Evolutionary conservation across 805 yeast species (phyloP).

Genomic region (Lipomyces orientalis): DNA sequence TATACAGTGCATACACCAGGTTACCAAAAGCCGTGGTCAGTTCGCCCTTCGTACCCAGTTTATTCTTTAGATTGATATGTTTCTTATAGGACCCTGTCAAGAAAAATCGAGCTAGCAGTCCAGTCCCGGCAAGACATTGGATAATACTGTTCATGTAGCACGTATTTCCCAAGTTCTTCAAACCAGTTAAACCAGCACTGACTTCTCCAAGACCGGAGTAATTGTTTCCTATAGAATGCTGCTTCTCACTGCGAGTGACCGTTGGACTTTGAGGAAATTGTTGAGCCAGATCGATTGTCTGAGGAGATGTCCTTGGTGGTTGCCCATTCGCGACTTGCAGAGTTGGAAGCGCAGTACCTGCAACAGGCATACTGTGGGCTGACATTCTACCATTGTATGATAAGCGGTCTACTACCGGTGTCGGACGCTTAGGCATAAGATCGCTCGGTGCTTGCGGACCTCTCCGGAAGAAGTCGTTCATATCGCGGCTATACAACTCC

Average conservation of each 20-base stretch:
- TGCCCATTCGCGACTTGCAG: background rate
- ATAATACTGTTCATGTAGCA: slow-evolving; percentile 90
- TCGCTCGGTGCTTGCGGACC: slow-evolving; percentile 20
- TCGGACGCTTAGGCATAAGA: slow-evolving; percentile 29
- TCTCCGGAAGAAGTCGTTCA: slow-evolving; percentile 42
- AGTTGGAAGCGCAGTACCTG: slow-evolving; percentile 21
- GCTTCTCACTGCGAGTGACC: slow-evolving; percentile 17
- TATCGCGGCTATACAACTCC: slow-evolving; percentile 41
- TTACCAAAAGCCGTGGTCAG: slow-evolving; percentile 71
- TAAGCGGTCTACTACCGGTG: slow-evolving; percentile 26
- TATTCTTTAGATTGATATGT: slow-evolving; percentile 73
- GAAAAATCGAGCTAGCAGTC: slow-evolving; percentile 67
- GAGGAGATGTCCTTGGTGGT: slow-evolving; percentile 5
- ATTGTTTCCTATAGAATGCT: slow-evolving; percentile 25
- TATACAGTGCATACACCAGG: slow-evolving; percentile 59
- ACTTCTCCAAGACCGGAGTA: slow-evolving; percentile 29
- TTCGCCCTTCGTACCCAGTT: slow-evolving; percentile 80
- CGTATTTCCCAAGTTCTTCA: slow-evolving; percentile 83
- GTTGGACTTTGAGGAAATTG: slow-evolving; percentile 21
- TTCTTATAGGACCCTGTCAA: slow-evolving; percentile 63
- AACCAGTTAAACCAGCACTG: slow-evolving; percentile 60
- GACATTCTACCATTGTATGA: slow-evolving; percentile 25
- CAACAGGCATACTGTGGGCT: slow-evolving; percentile 24
- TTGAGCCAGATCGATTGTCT: slow-evolving; percentile 12
- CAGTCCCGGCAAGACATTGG: slow-evolving; percentile 83